Base-by-base conservation (phyloP, 164 flowering plant species). In the Aristolochia contorta region DNA sequence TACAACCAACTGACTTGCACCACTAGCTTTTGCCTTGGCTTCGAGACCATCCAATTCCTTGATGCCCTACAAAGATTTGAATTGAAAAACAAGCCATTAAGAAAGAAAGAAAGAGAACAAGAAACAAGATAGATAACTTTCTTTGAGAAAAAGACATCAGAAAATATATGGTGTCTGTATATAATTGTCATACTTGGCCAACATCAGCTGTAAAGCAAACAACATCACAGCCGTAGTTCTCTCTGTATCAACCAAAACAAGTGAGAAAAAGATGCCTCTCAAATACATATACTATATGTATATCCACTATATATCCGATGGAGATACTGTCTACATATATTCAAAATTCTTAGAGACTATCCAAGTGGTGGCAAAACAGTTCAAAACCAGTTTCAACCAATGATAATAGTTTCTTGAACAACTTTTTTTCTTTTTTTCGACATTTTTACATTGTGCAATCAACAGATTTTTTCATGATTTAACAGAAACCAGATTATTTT, bases 151-250 rank as follows among this genome's bases (percentile, higher is more conserved):
- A 5, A 49, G 53, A 20, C 8, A 48, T 15, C 12, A 49, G 19
- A 20, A 20, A 18, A 12, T 18, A 18, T 18, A 16, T 12, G 20
- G 19, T 18, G 53, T 49, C 53, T 18, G 53, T 6, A 49, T 18
- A 12, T 33, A n/a, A n/a, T 14, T 21, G 51, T 70, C 74, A 64
- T 83, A 93, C 98, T 70, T 89, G 98, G n/a, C 97, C 98, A 78
- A 93, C 97, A 82, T 93, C 98, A 20, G 97, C 98, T 60, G 97
- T 93, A 74, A 93, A 93, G 77, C 98, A 93, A 58, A 93, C 97
- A 64, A 93, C 98, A 50, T 93, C 98, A 58, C 98, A 93, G 21
- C 94, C 97, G 73, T 93, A 93, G 64, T 90, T 89, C 73, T 93
- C 97, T 82, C 98, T 89, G 81, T 67, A 78, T 23, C 9, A 45